Evolutionary conservation across 2,329 filamentous ascomycete species (phyloP).

Genomic region (Alternaria ventricosa): DNA sequence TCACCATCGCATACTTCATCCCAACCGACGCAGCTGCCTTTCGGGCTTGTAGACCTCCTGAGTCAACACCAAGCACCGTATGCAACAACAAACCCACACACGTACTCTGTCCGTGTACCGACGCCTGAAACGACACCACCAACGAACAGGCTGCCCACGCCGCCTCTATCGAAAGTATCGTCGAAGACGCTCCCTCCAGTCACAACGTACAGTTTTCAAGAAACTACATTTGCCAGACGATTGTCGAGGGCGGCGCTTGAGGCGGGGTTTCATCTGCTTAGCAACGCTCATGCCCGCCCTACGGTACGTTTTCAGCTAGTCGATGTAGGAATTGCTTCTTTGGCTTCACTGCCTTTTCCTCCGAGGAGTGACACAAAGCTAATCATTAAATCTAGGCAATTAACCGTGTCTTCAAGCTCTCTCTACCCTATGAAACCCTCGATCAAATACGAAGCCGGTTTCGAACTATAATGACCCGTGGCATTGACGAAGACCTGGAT

Average conservation of each 20-base stretch:
- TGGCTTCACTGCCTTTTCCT: background rate
- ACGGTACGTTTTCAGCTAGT: conserved; percentile 12
- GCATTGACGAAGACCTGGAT: conserved; percentile 60
- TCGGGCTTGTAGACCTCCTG: conserved; percentile 39
- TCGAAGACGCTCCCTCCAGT: conserved; percentile 47
- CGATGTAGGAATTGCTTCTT: background rate
- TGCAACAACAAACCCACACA: conserved; percentile 22
- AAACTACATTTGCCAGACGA: conserved; percentile 72
- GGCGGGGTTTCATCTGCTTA: conserved; percentile 65
- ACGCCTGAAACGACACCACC: conserved; percentile 35
- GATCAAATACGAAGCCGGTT: conserved; percentile 52
- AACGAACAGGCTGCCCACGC: conserved; percentile 29
- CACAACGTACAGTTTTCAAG: conserved; percentile 66
- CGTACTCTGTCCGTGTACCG: conserved; percentile 31
- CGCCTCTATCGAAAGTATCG: conserved; percentile 35
- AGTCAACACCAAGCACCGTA: conserved; percentile 25
- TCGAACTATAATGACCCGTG: conserved; percentile 47
- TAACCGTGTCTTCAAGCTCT: conserved; percentile 70
- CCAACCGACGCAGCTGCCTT: conserved; percentile 29
- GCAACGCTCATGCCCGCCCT: conserved; percentile 47
- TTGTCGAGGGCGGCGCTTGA: conserved; percentile 72
- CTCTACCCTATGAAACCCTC: conserved; percentile 62
- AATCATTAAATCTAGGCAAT: conserved; percentile 20
- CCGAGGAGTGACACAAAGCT: background rate
- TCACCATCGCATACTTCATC: conserved; percentile 4